Conservation (phyloP, 1,139 yeast species). For the Martiniozyma asiatica region DNA sequence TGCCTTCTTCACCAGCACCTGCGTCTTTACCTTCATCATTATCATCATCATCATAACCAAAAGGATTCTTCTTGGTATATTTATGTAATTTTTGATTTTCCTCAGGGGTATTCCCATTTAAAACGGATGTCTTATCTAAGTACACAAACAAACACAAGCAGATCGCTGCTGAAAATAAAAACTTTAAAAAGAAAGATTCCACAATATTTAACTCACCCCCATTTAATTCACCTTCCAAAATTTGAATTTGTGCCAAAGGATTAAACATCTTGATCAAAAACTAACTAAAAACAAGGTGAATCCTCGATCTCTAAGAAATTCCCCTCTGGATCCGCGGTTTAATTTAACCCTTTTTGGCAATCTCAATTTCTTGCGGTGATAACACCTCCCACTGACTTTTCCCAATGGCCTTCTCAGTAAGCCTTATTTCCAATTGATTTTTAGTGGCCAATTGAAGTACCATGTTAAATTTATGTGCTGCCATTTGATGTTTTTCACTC, state of each 20-base stretch:
- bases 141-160: conserved; percentile 13
- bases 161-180: conserved; percentile 14
- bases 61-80: too few species aligned
- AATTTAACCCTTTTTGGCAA: too few species aligned
- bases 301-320: too few species aligned
- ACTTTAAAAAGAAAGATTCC: conserved; percentile 14
- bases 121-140: conserved; percentile 13
- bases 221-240: too few species aligned
- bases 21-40: conserved; percentile 1
- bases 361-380: background rate
- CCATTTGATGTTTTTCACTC: too few species aligned
- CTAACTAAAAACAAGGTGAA: too few species aligned
- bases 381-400: conserved; percentile 5
- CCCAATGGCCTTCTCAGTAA: conserved; percentile 1
- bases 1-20: background rate
- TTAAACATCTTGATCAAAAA: too few species aligned
- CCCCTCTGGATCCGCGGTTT: too few species aligned
- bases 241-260: too few species aligned
- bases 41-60: too few species aligned
- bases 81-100: conserved; percentile 10
- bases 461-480: too few species aligned
- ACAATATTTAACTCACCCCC: background rate
- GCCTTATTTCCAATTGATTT: background rate
- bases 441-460: conserved; percentile 3
- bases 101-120: conserved; percentile 14